These are phyloP conservation scores for Tolypocladium tropicale DNA, from an alignment of 2,329 filamentous ascomycete species.

Conservation along the genomic window DNA sequence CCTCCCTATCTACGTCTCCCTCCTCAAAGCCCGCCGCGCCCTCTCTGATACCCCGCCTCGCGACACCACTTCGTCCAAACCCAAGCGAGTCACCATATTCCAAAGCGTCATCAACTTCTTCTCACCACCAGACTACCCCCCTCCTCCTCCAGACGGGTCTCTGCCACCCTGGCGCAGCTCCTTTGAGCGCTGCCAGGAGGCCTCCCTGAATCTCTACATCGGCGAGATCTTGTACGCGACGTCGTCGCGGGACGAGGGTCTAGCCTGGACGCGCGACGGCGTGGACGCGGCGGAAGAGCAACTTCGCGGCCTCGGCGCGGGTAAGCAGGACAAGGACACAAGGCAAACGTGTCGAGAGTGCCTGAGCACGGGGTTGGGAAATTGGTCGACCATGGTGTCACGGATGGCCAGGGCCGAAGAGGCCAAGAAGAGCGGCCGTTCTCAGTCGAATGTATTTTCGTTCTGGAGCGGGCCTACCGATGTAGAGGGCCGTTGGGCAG, in stretches of 20 bases:
- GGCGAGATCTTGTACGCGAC: constrained; percentile 83
- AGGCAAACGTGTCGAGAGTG: constrained; percentile 63
- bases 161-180: constrained; percentile 53
- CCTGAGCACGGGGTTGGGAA: constrained; percentile 62
- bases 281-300: constrained; percentile 70
- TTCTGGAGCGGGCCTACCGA: constrained; percentile 26
- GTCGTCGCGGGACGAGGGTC: constrained; percentile 51
- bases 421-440: constrained; percentile 23
- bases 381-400: constrained; percentile 75
- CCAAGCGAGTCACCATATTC: constrained; percentile 8
- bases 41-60: constrained; percentile 29
- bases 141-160: constrained; percentile 60
- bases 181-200: constrained; percentile 69
- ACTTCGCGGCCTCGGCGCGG: constrained; percentile 32
- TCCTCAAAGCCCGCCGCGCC: constrained; percentile 67
- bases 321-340: constrained; percentile 14
- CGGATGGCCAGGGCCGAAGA: constrained; percentile 46
- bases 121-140: constrained; percentile 53
- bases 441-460: constrained; percentile 20
- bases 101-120: constrained; percentile 14
- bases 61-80: constrained; percentile 1
- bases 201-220: constrained; percentile 78
- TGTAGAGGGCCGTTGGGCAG: constrained; percentile 37
- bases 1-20: constrained; percentile 74
- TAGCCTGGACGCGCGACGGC: constrained; percentile 84